Percentiles rank a stretch among this genome's conserved stretches.
These are phyloP conservation scores for Pichia terricola DNA, from an alignment of 1,139 yeast genomes.

Conservation along the genomic window DNA sequence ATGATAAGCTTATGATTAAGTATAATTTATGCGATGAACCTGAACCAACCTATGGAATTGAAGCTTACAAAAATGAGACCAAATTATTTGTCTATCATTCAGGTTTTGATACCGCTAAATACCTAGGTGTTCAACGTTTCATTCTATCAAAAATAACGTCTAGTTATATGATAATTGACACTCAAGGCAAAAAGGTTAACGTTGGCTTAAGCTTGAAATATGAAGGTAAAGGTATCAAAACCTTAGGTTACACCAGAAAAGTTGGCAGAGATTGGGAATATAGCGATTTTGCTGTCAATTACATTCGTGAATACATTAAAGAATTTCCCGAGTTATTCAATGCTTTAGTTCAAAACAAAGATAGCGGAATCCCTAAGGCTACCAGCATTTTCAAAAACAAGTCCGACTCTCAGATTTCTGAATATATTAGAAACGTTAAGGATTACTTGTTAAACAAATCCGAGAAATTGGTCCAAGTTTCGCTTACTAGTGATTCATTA, in stretches of 20 bases:
- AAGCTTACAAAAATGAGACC: slow-evolving; percentile 49
- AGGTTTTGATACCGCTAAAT: slow-evolving; percentile 56
- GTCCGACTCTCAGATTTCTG: slow-evolving; percentile 34
- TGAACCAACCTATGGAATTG: slow-evolving; percentile 57
- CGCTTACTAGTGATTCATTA: slow-evolving; percentile 72
- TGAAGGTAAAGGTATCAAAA: slow-evolving; percentile 73
- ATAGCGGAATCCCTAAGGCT: slow-evolving; percentile 30
- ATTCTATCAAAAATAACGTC: slow-evolving; percentile 75
- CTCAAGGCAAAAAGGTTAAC: slow-evolving; percentile 47
- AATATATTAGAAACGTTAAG: slow-evolving; percentile 35
- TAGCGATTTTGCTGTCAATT: slow-evolving; percentile 62
- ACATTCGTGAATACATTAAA: slow-evolving; percentile 51
- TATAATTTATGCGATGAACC: slow-evolving; percentile 37
- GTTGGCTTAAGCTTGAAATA: slow-evolving; percentile 82
- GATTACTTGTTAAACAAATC: slow-evolving; percentile 55
- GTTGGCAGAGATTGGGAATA: slow-evolving; percentile 72
- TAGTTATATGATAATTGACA: slow-evolving; percentile 50
- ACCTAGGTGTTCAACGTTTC: slow-evolving; percentile 48
- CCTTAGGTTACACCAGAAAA: slow-evolving; percentile 74
- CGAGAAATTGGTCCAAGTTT: slow-evolving; percentile 49
- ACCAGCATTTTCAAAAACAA: slow-evolving; percentile 38
- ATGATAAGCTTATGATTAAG: slow-evolving; percentile 61
- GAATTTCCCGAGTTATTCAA: slow-evolving; percentile 56
- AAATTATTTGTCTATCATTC: slow-evolving; percentile 53
- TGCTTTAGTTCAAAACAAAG: slow-evolving; percentile 28